phyloP scores from a whole-genome alignment of 805 yeast genomes.

The Yarrowia sp. region DNA sequence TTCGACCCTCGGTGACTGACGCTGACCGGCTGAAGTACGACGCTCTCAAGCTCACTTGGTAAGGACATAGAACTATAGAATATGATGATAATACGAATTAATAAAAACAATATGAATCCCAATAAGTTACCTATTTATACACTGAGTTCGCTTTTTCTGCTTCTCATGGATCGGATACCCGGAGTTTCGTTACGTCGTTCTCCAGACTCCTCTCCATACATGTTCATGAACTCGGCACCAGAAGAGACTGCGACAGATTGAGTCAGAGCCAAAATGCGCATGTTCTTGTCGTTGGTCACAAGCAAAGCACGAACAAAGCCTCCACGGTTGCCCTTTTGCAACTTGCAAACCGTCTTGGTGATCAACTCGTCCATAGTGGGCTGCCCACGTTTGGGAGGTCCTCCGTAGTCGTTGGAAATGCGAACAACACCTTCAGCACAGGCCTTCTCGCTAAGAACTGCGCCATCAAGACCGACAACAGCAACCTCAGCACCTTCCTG shows the following conservation, averaged over 20 bases:
- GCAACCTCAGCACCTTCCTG: neutral
- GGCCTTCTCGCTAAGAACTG: neutral
- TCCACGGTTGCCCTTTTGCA: slow-evolving; percentile 9
- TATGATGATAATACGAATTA: no score
- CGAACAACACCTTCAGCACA: neutral
- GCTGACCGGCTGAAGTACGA: slow-evolving; percentile 77
- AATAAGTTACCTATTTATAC: neutral
- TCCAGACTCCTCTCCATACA: slow-evolving; percentile 17
- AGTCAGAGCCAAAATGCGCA: slow-evolving; percentile 15
- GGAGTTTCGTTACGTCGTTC: slow-evolving; percentile 20
- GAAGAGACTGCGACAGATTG: neutral
- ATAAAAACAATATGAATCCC: neutral
- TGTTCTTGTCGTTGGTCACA: slow-evolving; percentile 14
- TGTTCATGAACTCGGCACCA: slow-evolving; percentile 20
- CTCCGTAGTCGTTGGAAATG: neutral
- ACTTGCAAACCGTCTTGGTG: neutral
- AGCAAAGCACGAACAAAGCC: slow-evolving; percentile 3
- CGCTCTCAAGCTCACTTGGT: slow-evolving; percentile 30
- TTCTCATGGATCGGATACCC: slow-evolving; percentile 14
- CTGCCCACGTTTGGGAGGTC: neutral
- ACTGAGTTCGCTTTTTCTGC: slow-evolving; percentile 22
- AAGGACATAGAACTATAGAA: neutral
- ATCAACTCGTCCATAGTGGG: slow-evolving; percentile 13
- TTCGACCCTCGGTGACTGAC: slow-evolving; percentile 89
- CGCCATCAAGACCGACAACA: neutral